Conservation (phyloP, 345 rosid species). For the Murraya koenigii region DNA sequence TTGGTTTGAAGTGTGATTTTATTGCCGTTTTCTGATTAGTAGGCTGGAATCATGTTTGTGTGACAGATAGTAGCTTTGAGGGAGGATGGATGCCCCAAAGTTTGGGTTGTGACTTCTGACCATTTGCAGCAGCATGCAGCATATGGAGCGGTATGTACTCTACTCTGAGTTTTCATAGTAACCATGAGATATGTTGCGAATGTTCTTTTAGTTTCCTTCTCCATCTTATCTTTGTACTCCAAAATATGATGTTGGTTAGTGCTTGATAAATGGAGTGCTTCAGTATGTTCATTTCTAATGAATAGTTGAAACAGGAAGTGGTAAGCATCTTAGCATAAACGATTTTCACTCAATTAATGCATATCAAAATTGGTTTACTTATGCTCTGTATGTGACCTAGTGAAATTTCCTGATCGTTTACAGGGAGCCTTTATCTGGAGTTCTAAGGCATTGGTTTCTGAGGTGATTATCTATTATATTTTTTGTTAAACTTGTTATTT, state of each 20-base stretch:
- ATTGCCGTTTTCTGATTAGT: constrained; percentile 12
- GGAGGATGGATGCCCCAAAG: constrained; percentile 91
- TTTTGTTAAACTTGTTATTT: background rate
- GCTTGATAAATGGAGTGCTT: background rate
- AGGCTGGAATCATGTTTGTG: constrained; percentile 12
- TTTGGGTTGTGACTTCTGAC: constrained; percentile 97
- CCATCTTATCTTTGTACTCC: background rate
- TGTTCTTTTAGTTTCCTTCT: constrained; percentile 1
- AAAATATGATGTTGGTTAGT: background rate
- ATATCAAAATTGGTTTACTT: background rate
- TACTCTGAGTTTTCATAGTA: background rate
- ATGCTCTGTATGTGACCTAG: constrained; percentile 14
- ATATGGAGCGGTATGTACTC: constrained; percentile 76
- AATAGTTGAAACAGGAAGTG: background rate
- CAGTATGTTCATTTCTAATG: background rate
- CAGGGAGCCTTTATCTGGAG: constrained; percentile 99
- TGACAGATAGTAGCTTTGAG: constrained; percentile 76
- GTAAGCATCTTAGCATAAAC: background rate
- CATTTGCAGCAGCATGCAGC: constrained; percentile 77
- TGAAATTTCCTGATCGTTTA: constrained; percentile 17
- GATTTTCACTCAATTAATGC: background rate
- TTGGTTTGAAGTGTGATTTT: constrained; percentile 3
- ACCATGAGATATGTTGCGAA: background rate
- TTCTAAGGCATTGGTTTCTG: constrained; percentile 80
- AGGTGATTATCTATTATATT: constrained; percentile 39